These are phyloP conservation scores for Sporothrix inflata DNA, from an alignment of 2,329 filamentous ascomycete species.

Conservation along the genomic window DNA sequence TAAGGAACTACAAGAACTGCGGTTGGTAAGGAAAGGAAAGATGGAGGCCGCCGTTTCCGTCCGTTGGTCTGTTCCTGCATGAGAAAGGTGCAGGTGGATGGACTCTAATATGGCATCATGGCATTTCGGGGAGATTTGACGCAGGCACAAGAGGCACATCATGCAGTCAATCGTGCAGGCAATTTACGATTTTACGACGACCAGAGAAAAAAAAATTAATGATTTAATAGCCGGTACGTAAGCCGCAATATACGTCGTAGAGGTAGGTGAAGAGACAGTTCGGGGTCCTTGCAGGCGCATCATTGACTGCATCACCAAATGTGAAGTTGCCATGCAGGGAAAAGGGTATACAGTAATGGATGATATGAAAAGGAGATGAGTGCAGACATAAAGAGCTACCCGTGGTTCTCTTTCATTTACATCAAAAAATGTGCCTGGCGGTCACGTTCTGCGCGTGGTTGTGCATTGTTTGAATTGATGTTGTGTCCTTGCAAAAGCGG, in stretches of 20 bases:
- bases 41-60: background rate
- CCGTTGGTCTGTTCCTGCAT: background rate
- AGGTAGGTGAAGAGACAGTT: background rate
- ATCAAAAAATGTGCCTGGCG: background rate
- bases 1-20: background rate
- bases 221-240: slow-evolving; percentile 1
- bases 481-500: background rate
- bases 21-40: background rate
- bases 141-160: background rate
- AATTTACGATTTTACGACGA: background rate
- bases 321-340: background rate
- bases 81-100: background rate
- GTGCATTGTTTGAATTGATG: background rate
- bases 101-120: background rate
- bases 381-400: background rate
- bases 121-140: background rate
- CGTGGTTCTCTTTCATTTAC: background rate
- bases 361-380: too few relatives aligned
- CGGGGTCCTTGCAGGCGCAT: background rate
- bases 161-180: background rate
- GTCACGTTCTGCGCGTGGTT: background rate
- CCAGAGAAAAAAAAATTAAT: background rate
- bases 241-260: background rate
- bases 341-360: too few relatives aligned
- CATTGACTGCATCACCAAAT: background rate